Evolutionary conservation across 2,329 filamentous ascomycete genomes (phyloP).

Genomic region (Fusarium sp.): DNA sequence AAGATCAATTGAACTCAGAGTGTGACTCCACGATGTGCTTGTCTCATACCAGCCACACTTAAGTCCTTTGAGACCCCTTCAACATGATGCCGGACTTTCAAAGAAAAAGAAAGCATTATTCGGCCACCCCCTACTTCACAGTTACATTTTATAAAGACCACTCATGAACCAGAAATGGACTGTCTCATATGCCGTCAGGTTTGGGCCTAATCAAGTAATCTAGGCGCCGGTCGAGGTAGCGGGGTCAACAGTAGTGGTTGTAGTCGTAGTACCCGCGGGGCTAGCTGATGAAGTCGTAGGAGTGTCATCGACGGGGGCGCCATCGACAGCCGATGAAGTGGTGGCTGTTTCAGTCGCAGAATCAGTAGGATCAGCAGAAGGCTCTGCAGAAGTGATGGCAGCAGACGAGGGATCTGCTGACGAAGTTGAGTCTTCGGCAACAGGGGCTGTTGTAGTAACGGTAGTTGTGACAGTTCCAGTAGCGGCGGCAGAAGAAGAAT

Average conservation of each 20-base stretch:
- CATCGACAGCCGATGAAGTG: background rate
- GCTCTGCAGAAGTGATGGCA: background rate
- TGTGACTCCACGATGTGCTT: background rate
- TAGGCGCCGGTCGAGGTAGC: background rate
- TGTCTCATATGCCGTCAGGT: no score
- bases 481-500: background rate
- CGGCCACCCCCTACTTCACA: background rate
- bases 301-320: background rate
- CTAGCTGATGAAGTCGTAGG: background rate
- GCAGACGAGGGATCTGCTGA: background rate
- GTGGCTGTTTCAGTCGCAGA: background rate
- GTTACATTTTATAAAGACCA: background rate
- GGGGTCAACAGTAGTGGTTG: background rate
- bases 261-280: background rate
- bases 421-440: background rate
- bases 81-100: background rate
- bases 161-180: background rate
- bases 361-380: background rate
- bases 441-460: background rate
- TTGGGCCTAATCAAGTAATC: background rate
- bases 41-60: background rate
- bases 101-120: background rate
- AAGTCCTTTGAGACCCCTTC: background rate
- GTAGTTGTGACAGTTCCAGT: background rate
- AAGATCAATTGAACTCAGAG: background rate